Evolutionary conservation across 73 alveolate species (phyloP).

Genomic region (Tetrahymena elliotti): DNA sequence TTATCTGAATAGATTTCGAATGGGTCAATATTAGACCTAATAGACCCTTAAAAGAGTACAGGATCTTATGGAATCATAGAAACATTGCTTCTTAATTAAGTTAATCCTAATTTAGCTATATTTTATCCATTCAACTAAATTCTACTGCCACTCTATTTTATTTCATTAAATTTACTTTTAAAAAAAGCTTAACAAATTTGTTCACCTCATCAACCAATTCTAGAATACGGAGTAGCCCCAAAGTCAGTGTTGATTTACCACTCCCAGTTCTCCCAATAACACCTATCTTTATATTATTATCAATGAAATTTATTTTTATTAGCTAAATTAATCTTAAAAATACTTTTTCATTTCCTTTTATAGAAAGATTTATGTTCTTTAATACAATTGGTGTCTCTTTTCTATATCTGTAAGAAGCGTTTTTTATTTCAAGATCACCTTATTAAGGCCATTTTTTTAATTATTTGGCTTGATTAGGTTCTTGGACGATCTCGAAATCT

Average conservation of each 20-base stretch:
- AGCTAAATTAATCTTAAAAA: too few species aligned
- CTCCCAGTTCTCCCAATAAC: conserved; percentile 71
- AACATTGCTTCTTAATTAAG: conserved; percentile 56
- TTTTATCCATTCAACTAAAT: conserved; percentile 74
- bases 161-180: neutral
- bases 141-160: conserved; percentile 31
- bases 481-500: neutral
- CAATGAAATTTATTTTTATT: too few species aligned
- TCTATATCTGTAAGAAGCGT: neutral
- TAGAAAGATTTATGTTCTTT: neutral
- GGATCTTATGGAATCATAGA: conserved; percentile 86
- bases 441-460: neutral
- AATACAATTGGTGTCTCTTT: neutral
- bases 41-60: conserved; percentile 69
- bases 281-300: conserved; percentile 53
- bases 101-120: conserved; percentile 53
- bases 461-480: neutral
- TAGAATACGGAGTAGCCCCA: conserved; percentile 47
- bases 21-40: conserved; percentile 86
- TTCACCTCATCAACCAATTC: conserved; percentile 45
- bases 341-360: neutral
- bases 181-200: neutral
- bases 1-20: conserved; percentile 43
- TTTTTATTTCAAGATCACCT: neutral
- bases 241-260: conserved; percentile 62